Conservation (phyloP, 306 rosid species). For the Betula pendula region DNA sequence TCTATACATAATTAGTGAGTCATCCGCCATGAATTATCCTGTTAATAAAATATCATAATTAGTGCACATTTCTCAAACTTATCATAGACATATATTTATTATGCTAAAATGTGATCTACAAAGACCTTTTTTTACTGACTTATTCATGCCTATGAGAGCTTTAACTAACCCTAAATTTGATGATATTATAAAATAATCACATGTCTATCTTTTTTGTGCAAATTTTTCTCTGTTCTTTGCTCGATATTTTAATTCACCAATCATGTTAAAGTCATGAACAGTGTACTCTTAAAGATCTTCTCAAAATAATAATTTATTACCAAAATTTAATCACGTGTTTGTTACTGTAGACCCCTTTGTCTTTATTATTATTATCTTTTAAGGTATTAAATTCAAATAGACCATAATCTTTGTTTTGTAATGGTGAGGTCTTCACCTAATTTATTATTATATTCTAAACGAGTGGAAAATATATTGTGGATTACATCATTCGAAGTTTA, state of each 20-base stretch:
- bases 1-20: no score
- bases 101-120: neutral
- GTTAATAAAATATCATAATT: no score
- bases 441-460: conserved; percentile 11
- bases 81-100: no score
- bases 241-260: conserved; percentile 18
- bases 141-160: neutral
- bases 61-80: no score
- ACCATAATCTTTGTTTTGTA: conserved; percentile 31
- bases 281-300: conserved; percentile 17
- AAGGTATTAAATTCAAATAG: conserved; percentile 12
- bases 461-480: conserved; percentile 10
- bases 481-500: conserved; percentile 36
- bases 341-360: conserved; percentile 7
- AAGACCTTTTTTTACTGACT: neutral
- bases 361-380: neutral
- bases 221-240: neutral
- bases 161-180: neutral
- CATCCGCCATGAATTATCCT: no score
- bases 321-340: conserved; percentile 41
- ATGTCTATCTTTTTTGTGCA: neutral
- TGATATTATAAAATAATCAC: neutral
- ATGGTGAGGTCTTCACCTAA: conserved; percentile 27
- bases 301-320: neutral
- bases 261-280: conserved; percentile 23